phyloP scores from a whole-genome alignment of 179 eudicot species.

The Beta macrorhiza region DNA sequence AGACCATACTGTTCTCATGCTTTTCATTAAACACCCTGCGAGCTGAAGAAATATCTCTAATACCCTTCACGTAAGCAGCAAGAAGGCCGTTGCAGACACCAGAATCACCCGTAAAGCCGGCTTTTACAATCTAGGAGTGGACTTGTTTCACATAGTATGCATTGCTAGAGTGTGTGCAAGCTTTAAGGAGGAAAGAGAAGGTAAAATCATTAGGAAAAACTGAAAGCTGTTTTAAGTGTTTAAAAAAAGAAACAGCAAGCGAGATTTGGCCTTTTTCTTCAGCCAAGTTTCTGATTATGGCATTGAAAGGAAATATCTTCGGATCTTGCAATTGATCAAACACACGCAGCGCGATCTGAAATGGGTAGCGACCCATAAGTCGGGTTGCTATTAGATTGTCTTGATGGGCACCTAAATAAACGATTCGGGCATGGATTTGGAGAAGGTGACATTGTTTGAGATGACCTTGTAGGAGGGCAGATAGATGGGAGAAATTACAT shows the following conservation, averaged over 20 bases:
- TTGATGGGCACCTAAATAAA: conserved; percentile 51
- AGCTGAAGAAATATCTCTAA: conserved; percentile 48
- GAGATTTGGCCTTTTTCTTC: conserved; percentile 46
- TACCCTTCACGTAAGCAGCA: conserved; percentile 53
- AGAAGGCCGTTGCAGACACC: conserved; percentile 62
- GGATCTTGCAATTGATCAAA: conserved; percentile 48
- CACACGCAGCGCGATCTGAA: conserved; percentile 40
- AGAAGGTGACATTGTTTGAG: conserved; percentile 50
- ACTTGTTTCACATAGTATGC: conserved; percentile 38
- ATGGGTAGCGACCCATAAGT: conserved; percentile 71
- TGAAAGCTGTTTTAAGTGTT: conserved; percentile 32
- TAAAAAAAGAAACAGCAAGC: conserved; percentile 39
- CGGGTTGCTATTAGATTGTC: conserved; percentile 79
- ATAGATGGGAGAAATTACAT: conserved; percentile 30
- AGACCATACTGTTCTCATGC: conserved; percentile 49
- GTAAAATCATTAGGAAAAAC: conserved; percentile 75
- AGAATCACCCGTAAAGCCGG: conserved; percentile 42
- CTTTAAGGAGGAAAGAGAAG: conserved; percentile 69
- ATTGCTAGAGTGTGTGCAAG: conserved; percentile 35
- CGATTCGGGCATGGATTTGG: conserved; percentile 62
- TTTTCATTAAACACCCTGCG: conserved; percentile 69
- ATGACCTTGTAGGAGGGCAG: conserved; percentile 46
- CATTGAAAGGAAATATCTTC: conserved; percentile 74
- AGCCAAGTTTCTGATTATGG: conserved; percentile 58
- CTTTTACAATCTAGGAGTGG: conserved; percentile 52